Base-by-base conservation (phyloP, 805 yeast species). In the Sugiyamaella mastotermitis region DNA sequence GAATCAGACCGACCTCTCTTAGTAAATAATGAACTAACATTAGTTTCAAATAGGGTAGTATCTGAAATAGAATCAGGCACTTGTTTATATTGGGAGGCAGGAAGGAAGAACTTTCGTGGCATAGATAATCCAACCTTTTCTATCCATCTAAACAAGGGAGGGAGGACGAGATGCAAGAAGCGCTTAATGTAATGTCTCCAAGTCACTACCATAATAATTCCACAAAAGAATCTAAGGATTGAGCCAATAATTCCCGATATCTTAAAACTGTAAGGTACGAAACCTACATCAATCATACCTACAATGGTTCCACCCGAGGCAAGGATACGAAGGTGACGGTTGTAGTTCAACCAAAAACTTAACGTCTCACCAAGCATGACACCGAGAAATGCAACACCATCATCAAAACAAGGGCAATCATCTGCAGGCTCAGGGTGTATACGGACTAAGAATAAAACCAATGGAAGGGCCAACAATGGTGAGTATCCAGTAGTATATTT, bases 331-430 rank as follows among this genome's bases (percentile, higher is more conserved):
- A 22, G 28, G 16, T 31, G 34, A 11, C 13, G n/a, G 18, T 17
- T 31, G 24, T n/a, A n/a, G n/a, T n/a, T n/a, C 14, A 35, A 58
- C 77, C 81, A 78, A 49, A 72, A 75, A 14, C 78, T 69, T 18
- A 81, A 46, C 45, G 83, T 92, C 5, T 82, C 50, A 0, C 98
- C 98, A 31, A 78, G 63, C 11, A 87, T 66, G 30, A 88, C 97
- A 3, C 95, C 95, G 37, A 88, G 65, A 52, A 90, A 90, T 4
- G 97, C 94, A 21, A 90, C 95, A 14, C 87, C 77, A 57, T 90
- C 98, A 53, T 88, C 96, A 55, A 81, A 90, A 58, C 98, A 92
- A 1, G 98, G 98, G 55, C 98, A 90, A 48, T 80, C 82, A 51
- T 92, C 98, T 15, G 83, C 78, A 1, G 97, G 97, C 41, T 72